A percentile compares a stretch with the other conserved stretches of the same genome.
These are phyloP conservation scores for Tieghemiomyces parasiticus DNA, from an alignment of 192 early-diverging fungal species.

Conservation along the genomic window DNA sequence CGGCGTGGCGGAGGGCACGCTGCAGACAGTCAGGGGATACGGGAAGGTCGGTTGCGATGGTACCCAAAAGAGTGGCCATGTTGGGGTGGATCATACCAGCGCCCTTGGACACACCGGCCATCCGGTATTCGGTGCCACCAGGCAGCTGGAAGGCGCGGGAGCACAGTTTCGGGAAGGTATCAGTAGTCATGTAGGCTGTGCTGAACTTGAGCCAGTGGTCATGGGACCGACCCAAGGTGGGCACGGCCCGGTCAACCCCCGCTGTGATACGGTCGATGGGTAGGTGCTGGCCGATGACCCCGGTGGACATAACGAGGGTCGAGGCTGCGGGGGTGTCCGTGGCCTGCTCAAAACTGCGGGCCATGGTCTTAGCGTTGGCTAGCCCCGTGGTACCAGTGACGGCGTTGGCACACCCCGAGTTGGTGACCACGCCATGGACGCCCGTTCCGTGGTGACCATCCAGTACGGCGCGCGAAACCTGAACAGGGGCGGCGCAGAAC, in stretches of 20 bases:
- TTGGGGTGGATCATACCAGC: conserved; percentile 99
- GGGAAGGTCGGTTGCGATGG: conserved; percentile 71
- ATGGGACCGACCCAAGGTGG: conserved; percentile 35
- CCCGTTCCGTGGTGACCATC: conserved; percentile 24
- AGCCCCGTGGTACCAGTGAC: conserved; percentile 81
- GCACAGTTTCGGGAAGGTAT: conserved; percentile 90
- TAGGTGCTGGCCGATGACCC: conserved; percentile 88
- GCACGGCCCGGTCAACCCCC: conserved; percentile 38
- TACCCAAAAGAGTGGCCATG: conserved; percentile 89
- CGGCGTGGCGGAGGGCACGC: conserved; percentile 59
- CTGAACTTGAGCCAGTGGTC: conserved; percentile 68
- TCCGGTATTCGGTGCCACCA: conserved; percentile 37
- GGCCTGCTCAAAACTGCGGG: conserved; percentile 13
- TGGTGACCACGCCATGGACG: conserved; percentile 46
- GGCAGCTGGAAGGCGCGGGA: conserved; percentile 37
- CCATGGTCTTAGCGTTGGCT: conserved; percentile 59
- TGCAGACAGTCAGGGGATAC: conserved; percentile 49
- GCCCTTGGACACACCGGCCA: conserved; percentile 93
- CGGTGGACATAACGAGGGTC: conserved; percentile 86
- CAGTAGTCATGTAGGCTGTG: conserved; percentile 91
- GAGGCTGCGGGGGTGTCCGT: conserved; percentile 36
- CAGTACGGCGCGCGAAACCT: conserved; percentile 51
- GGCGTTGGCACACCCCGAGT: conserved; percentile 93
- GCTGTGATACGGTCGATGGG: conserved; percentile 64
- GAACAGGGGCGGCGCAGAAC: conserved; percentile 84